Evolutionary conservation across 108 stramenopile genomes (phyloP).

Genomic region (Fistulifera pelliculosa): DNA sequence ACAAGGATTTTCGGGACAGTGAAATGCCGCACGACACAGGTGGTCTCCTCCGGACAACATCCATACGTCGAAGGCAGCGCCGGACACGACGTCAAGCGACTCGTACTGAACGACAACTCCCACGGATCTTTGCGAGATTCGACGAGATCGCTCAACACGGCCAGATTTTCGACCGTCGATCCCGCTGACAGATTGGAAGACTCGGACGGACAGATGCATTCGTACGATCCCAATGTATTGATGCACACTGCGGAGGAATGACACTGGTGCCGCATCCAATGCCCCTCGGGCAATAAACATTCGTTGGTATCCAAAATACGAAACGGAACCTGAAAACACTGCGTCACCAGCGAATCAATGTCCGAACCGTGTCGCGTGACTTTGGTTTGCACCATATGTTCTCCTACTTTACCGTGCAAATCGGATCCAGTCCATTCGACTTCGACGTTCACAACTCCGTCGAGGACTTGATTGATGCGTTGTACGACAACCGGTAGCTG

Average conservation of each 20-base stretch:
- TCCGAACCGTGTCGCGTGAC: slow-evolving; percentile 55
- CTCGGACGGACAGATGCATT: slow-evolving; percentile 70
- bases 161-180: not conserved
- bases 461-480: slow-evolving; percentile 66
- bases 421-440: slow-evolving; percentile 75
- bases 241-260: slow-evolving; percentile 55
- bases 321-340: slow-evolving; percentile 86
- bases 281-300: slow-evolving; percentile 53
- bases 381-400: slow-evolving; percentile 54
- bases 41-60: slow-evolving; percentile 45
- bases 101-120: slow-evolving; percentile 48
- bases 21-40: slow-evolving; percentile 48
- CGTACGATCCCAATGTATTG: slow-evolving; percentile 88
- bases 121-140: slow-evolving; percentile 25
- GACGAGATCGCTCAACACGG: not conserved
- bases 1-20: slow-evolving; percentile 70
- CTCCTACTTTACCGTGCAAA: slow-evolving; percentile 75
- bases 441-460: slow-evolving; percentile 79
- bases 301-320: slow-evolving; percentile 84
- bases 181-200: not conserved
- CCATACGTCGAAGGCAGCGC: slow-evolving; percentile 33
- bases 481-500: slow-evolving; percentile 63
- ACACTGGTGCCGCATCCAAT: slow-evolving; percentile 76
- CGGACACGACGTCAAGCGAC: slow-evolving; percentile 44
- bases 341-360: slow-evolving; percentile 36